Evolutionary conservation across 306 rosid species (phyloP).

Genomic region (Quillaja saponaria): DNA sequence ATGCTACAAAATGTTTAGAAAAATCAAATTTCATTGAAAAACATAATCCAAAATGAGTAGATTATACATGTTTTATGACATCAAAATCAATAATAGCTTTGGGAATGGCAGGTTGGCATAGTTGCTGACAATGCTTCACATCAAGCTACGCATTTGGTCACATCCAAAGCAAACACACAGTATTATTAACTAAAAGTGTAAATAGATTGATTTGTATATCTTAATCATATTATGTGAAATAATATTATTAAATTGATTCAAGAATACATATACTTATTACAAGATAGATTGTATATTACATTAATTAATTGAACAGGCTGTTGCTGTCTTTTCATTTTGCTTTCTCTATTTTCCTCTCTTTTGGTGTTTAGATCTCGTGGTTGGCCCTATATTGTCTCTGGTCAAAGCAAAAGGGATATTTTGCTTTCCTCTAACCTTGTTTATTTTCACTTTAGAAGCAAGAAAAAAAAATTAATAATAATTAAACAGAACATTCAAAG

Average conservation of each 20-base stretch:
- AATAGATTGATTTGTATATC: background rate
- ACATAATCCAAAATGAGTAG: too few species aligned
- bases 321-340: background rate
- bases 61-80: background rate
- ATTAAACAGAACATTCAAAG: conserved; percentile 11
- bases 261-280: too few species aligned
- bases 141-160: background rate
- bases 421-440: conserved; percentile 33
- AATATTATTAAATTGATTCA: too few species aligned
- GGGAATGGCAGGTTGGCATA: conserved; percentile 37
- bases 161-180: conserved; percentile 1
- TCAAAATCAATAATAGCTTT: background rate
- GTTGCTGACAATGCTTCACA: conserved; percentile 31
- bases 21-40: too few species aligned
- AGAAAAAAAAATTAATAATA: conserved; percentile 37
- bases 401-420: conserved; percentile 46
- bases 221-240: conserved; percentile 8
- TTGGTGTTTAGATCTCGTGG: conserved; percentile 8
- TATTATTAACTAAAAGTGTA: conserved; percentile 4
- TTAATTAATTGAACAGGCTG: too few species aligned
- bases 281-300: background rate
- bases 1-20: too few species aligned
- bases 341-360: background rate
- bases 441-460: conserved; percentile 38
- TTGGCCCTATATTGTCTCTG: conserved; percentile 8